Evolutionary conservation across 108 stramenopile genomes (phyloP).

Genomic region (Aureococcus anophagefferens): DNA sequence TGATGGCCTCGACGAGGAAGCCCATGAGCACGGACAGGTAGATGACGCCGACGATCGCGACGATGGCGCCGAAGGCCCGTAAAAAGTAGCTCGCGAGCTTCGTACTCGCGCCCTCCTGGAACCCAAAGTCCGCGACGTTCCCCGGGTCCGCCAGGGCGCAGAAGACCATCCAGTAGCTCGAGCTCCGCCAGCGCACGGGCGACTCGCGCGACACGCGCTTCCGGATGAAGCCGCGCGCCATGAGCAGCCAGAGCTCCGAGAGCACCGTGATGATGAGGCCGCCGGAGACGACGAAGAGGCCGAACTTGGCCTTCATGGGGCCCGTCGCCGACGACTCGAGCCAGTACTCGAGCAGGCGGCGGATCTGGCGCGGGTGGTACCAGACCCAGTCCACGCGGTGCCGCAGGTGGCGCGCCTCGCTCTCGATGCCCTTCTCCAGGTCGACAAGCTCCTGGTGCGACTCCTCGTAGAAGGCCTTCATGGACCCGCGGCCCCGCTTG

Average conservation of each 20-base stretch:
- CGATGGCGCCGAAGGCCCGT: slow-evolving; percentile 23
- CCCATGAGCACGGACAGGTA: slow-evolving; percentile 43
- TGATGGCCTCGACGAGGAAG: slow-evolving; percentile 36
- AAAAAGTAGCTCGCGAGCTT: slow-evolving; percentile 9
- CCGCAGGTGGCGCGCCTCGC: too few species aligned
- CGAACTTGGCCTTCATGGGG: slow-evolving; percentile 25
- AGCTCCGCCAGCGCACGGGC: slow-evolving; percentile 5
- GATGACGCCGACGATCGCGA: slow-evolving; percentile 40
- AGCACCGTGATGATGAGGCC: slow-evolving; percentile 25
- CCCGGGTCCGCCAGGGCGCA: slow-evolving; percentile 45
- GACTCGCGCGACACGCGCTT: too few species aligned
- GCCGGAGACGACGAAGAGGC: slow-evolving; percentile 16
- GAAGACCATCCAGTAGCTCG: slow-evolving; percentile 34
- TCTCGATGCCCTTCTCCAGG: too few species aligned
- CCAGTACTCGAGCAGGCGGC: slow-evolving; percentile 25
- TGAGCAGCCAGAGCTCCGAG: slow-evolving; percentile 16
- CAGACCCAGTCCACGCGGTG: too few species aligned
- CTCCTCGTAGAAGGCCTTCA: too few species aligned
- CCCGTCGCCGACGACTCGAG: slow-evolving; percentile 23
- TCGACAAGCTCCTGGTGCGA: too few species aligned
- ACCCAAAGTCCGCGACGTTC: slow-evolving; percentile 44
- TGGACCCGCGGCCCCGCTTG: too few species aligned
- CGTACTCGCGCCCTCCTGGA: too few species aligned
- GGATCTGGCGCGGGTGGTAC: too few species aligned
- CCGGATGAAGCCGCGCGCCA: too few species aligned